A percentile compares a stretch with the other conserved stretches of the same genome.
phyloP scores from a whole-genome alignment of 352 stramenopile genomes.

The Phytophthora brassicae region DNA sequence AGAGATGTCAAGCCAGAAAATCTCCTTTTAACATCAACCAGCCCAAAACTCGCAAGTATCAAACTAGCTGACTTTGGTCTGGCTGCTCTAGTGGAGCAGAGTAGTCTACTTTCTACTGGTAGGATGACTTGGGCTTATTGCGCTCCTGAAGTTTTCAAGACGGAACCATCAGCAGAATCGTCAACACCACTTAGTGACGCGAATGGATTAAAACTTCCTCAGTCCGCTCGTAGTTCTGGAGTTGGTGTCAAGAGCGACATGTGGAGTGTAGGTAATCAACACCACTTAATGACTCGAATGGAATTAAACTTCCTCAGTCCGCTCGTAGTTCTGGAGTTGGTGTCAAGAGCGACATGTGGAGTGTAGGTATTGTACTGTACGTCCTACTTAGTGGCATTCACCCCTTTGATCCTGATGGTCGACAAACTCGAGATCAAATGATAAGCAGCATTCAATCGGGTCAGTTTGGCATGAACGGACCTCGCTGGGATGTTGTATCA shows the following conservation, averaged over 20 bases:
- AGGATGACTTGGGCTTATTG: slow-evolving; percentile 70
- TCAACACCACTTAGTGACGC: slow-evolving; percentile 1
- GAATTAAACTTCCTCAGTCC: slow-evolving; percentile 9
- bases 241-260: slow-evolving; percentile 68
- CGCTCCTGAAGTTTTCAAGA: slow-evolving; percentile 61
- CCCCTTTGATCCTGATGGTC: slow-evolving; percentile 74
- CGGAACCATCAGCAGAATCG: background rate
- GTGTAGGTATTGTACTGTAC: slow-evolving; percentile 87
- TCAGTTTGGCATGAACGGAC: slow-evolving; percentile 42
- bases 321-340: slow-evolving; percentile 32
- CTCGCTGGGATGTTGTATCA: slow-evolving; percentile 53
- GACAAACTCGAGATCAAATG: slow-evolving; percentile 73
- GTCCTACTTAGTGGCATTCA: slow-evolving; percentile 81
- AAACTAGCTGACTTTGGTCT: slow-evolving; percentile 88
- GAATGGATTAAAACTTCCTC: slow-evolving; percentile 12
- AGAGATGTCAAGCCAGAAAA: slow-evolving; percentile 88
- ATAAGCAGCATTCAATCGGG: slow-evolving; percentile 56
- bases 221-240: slow-evolving; percentile 29
- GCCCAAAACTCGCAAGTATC: slow-evolving; percentile 65
- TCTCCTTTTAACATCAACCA: slow-evolving; percentile 71
- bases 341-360: slow-evolving; percentile 85
- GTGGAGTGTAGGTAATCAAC: slow-evolving; percentile 75
- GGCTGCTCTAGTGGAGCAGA: slow-evolving; percentile 58
- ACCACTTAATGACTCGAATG: slow-evolving; percentile 9
- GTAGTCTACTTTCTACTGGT: slow-evolving; percentile 44